A percentile compares a stretch with the other conserved stretches of the same genome.
Conservation (phyloP, 805 yeast genomes). For the Kluyveromyces siamensis region DNA sequence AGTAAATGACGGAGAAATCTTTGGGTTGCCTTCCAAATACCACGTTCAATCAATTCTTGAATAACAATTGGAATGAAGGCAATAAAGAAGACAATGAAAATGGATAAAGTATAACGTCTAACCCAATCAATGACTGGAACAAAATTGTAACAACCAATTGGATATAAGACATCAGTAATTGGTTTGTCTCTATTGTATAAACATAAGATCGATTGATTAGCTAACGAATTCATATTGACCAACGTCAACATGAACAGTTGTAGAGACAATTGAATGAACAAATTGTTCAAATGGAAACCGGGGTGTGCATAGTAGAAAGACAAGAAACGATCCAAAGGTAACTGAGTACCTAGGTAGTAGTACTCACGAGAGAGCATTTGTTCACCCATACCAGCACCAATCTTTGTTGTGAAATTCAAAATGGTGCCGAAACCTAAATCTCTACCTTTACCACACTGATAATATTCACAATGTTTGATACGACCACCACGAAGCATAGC, state of each 20-base stretch:
- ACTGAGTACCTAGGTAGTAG: constrained; percentile 70
- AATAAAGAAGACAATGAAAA: constrained; percentile 73
- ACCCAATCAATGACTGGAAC: constrained; percentile 73
- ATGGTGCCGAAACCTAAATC: constrained; percentile 83
- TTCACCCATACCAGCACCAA: constrained; percentile 93
- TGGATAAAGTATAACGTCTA: constrained; percentile 70
- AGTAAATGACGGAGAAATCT: constrained; percentile 60
- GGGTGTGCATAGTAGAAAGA: constrained; percentile 82
- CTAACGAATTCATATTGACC: constrained; percentile 62
- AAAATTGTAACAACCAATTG: constrained; percentile 67
- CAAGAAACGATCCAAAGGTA: constrained; percentile 72
- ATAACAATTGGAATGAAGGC: constrained; percentile 71
- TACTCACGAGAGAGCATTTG: constrained; percentile 81
- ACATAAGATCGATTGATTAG: constrained; percentile 65
- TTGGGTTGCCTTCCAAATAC: constrained; percentile 64
- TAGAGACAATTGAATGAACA: constrained; percentile 67
- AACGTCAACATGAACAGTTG: constrained; percentile 63
- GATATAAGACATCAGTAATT: constrained; percentile 54
- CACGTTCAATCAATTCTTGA: constrained; percentile 77
- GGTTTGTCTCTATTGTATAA: constrained; percentile 57
- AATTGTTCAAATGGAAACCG: constrained; percentile 77
- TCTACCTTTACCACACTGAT: constrained; percentile 87
- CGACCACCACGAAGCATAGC: constrained; percentile 79
- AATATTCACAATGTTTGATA: constrained; percentile 79
- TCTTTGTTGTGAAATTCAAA: constrained; percentile 76